Conservation (phyloP, 1,139 yeast genomes). For the Candida smagusa region DNA sequence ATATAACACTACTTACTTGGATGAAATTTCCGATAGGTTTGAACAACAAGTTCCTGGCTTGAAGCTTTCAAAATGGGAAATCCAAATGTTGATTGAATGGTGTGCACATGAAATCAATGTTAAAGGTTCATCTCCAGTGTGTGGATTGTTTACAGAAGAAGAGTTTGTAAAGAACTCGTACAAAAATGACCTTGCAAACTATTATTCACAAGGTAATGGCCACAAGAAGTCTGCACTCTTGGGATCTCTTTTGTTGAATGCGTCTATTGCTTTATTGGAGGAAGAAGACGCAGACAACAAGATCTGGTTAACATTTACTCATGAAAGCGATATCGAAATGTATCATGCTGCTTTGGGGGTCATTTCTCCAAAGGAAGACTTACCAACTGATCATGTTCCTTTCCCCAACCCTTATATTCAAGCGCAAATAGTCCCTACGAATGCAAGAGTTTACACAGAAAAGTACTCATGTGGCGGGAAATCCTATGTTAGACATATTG, state of each 20-base stretch:
- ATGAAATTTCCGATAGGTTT: constrained; percentile 39
- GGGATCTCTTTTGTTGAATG: constrained; percentile 31
- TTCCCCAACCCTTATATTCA: constrained; percentile 44
- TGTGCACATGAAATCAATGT: constrained; percentile 52
- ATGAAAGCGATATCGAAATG: constrained; percentile 55
- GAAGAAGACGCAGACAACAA: constrained; percentile 26
- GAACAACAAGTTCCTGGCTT: constrained; percentile 39
- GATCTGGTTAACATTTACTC: constrained; percentile 51
- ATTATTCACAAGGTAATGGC: constrained; percentile 25
- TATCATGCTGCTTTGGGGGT: constrained; percentile 52
- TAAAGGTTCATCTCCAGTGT: constrained; percentile 44
- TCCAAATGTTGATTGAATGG: constrained; percentile 35
- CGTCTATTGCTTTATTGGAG: constrained; percentile 27
- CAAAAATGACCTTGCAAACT: constrained; percentile 38
- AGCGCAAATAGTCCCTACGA: constrained; percentile 54
- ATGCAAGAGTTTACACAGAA: constrained; percentile 51
- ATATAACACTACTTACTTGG: constrained; percentile 27
- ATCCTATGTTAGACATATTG: constrained; percentile 45
- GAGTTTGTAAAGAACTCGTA: constrained; percentile 51
- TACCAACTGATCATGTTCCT: constrained; percentile 29
- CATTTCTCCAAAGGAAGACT: constrained; percentile 30
- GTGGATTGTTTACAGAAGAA: constrained; percentile 45
- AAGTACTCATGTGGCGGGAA: constrained; percentile 38
- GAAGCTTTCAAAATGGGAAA: constrained; percentile 34
- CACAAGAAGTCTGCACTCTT: constrained; percentile 20